Evolutionary conservation across 2,329 filamentous ascomycete genomes (phyloP).

Genomic region (Gnomoniopsis sp.): DNA sequence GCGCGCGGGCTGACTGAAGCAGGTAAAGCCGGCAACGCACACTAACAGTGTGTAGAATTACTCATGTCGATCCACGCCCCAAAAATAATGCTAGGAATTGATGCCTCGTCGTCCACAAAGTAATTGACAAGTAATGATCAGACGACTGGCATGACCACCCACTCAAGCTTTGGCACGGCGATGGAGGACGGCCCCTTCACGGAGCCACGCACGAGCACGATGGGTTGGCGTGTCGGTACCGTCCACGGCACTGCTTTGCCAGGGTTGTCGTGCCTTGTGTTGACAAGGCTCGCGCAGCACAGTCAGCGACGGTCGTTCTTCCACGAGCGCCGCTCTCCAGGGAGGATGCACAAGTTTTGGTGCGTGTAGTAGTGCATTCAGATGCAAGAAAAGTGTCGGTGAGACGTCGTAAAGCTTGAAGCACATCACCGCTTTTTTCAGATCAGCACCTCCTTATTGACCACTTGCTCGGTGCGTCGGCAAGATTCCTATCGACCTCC

Average conservation of each 20-base stretch:
- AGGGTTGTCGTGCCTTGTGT: neutral
- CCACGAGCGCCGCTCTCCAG: neutral
- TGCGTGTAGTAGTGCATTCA: too few species aligned
- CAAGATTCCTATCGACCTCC: neutral
- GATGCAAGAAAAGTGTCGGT: slow-evolving; percentile 16
- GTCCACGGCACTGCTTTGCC: slow-evolving; percentile 1
- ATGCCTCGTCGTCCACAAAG: too few species aligned
- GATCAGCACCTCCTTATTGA: neutral
- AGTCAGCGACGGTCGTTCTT: neutral
- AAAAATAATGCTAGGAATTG: too few species aligned
- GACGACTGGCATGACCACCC: too few species aligned
- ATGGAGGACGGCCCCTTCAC: slow-evolving; percentile 13
- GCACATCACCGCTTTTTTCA: slow-evolving; percentile 5
- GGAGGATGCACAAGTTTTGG: slow-evolving; percentile 9
- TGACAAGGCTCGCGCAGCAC: neutral
- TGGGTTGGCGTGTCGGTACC: neutral
- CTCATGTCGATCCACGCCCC: too few species aligned
- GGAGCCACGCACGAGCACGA: slow-evolving; percentile 1
- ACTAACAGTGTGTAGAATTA: too few species aligned
- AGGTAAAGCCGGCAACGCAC: too few species aligned
- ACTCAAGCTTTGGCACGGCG: slow-evolving; percentile 5
- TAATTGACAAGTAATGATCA: slow-evolving; percentile 8
- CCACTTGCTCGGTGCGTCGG: neutral
- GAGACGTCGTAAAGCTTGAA: neutral
- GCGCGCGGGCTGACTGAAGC: neutral